These are phyloP conservation scores for Deuterostichococcus epilithicus DNA, from an alignment of 139 green algal genomes.

Conservation along the genomic window DNA sequence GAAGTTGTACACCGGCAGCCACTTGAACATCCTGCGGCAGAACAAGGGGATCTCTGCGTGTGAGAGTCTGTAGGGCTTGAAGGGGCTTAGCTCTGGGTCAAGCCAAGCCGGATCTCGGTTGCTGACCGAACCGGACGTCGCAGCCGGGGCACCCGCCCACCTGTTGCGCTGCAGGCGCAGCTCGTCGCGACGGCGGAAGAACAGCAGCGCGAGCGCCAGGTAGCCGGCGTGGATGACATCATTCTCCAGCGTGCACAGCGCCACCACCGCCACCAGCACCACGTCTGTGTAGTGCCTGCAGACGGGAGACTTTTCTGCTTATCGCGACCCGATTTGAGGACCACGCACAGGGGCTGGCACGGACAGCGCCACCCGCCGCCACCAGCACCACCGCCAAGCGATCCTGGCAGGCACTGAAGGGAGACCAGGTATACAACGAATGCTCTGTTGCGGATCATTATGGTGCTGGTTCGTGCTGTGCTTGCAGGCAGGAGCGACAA, in stretches of 20 bases:
- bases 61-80: neutral
- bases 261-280: slow-evolving; percentile 48
- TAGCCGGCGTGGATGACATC: slow-evolving; percentile 78
- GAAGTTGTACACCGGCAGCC: slow-evolving; percentile 72
- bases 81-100: neutral
- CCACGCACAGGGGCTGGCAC: no score
- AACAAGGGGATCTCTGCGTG: neutral
- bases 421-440: no score
- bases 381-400: no score
- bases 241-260: slow-evolving; percentile 59
- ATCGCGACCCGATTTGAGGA: no score
- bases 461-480: no score
- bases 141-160: neutral
- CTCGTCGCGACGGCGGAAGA: slow-evolving; percentile 58
- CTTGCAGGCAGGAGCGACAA: no score
- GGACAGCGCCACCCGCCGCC: no score
- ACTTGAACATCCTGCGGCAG: slow-evolving; percentile 45
- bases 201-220: slow-evolving; percentile 62
- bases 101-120: no score
- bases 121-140: no score
- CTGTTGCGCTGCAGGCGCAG: slow-evolving; percentile 29
- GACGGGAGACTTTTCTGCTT: no score
- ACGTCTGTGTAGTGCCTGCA: slow-evolving; percentile 48
- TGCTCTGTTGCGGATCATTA: no score
- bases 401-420: no score